phyloP scores from a whole-genome alignment of 805 yeast species.

The Yamadazyma endophytica region DNA sequence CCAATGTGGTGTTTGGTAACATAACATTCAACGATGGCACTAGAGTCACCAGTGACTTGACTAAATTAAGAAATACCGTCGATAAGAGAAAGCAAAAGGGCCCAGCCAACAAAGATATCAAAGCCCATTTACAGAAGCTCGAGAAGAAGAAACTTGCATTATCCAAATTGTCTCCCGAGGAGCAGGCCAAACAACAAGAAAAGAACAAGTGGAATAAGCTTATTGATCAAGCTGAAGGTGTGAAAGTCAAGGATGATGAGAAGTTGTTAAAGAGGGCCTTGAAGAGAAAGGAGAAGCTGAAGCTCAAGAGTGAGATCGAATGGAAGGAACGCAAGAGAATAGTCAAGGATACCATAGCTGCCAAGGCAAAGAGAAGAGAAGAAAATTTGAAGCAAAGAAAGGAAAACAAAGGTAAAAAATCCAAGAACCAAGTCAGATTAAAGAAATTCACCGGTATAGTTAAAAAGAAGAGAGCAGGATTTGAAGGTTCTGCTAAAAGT shows the following conservation, averaged over 20 bases:
- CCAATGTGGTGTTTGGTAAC: conserved; percentile 66
- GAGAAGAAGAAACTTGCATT: conserved; percentile 71
- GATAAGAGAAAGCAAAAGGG: conserved; percentile 65
- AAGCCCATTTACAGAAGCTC: conserved; percentile 72
- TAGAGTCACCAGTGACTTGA: conserved; percentile 69
- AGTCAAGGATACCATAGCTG: conserved; percentile 70
- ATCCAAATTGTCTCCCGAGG: conserved; percentile 53
- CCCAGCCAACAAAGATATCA: conserved; percentile 78
- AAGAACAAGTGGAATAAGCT: conserved; percentile 85
- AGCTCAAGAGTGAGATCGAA: conserved; percentile 81
- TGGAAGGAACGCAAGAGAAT: conserved; percentile 88
- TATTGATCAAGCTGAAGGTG: conserved; percentile 82
- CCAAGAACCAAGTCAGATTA: conserved; percentile 69
- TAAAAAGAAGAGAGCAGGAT: conserved; percentile 70
- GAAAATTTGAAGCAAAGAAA: conserved; percentile 83
- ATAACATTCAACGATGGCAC: conserved; percentile 82
- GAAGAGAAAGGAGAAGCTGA: conserved; percentile 76
- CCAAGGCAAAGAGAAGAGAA: conserved; percentile 82
- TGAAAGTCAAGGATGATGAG: conserved; percentile 86
- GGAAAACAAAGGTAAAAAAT: conserved; percentile 78
- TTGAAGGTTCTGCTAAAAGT: conserved; percentile 67
- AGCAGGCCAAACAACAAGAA: conserved; percentile 57
- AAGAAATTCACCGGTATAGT: conserved; percentile 58
- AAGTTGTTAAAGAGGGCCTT: conserved; percentile 79
- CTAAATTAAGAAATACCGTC: conserved; percentile 43